Evolutionary conservation across 1,139 yeast species (phyloP).

Genomic region (Zygosaccharomyces sapae): DNA sequence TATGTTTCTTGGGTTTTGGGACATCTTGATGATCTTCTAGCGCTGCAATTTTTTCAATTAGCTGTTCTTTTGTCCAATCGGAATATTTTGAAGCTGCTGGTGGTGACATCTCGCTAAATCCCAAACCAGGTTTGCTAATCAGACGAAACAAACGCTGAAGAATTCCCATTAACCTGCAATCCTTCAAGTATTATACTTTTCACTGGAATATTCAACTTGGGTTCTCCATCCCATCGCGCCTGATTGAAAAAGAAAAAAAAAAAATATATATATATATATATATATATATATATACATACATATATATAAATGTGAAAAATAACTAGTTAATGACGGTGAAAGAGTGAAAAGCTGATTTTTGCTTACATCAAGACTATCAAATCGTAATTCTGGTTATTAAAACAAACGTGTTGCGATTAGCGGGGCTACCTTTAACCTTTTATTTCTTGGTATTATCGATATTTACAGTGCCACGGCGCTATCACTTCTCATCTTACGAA

Average conservation of each 20-base stretch:
- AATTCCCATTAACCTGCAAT: conserved; percentile 5
- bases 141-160: conserved; percentile 6
- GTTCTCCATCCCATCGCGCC: conserved; percentile 1
- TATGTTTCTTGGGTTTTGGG: conserved; percentile 10
- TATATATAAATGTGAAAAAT: no score
- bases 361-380: no score
- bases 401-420: no score
- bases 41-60: conserved; percentile 37
- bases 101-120: conserved; percentile 1
- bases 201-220: not conserved
- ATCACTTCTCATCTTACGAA: not conserved
- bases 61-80: conserved; percentile 41
- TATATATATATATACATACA: no score
- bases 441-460: not conserved
- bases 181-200: not conserved
- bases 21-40: conserved; percentile 22
- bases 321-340: no score
- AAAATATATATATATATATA: no score
- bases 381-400: no score
- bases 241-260: not conserved
- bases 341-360: no score
- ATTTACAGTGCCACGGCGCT: conserved; percentile 3
- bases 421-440: no score
- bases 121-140: not conserved
- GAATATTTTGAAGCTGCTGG: conserved; percentile 23